These are phyloP conservation scores for Waltiozyma sp. DNA, from an alignment of 1,139 yeast genomes.

Conservation along the genomic window DNA sequence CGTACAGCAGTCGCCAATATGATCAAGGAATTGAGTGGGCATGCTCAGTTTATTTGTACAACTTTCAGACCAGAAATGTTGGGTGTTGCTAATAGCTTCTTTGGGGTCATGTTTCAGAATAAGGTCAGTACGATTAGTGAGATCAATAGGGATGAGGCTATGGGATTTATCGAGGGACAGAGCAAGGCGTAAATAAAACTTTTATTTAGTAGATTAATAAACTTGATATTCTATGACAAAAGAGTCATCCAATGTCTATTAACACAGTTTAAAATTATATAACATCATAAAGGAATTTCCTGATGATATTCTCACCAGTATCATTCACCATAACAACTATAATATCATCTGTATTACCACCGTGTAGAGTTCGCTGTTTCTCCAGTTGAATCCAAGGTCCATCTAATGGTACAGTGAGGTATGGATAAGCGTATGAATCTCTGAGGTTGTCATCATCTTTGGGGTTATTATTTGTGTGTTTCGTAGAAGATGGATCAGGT, in stretches of 20 bases:
- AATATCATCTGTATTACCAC: background rate
- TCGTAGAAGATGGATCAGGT: too few species aligned
- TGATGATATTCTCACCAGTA: background rate
- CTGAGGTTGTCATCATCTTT: too few species aligned
- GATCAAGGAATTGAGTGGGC: conserved; percentile 49
- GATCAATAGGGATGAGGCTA: conserved; percentile 62
- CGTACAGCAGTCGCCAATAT: conserved; percentile 78
- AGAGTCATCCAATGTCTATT: too few species aligned
- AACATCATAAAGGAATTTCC: background rate
- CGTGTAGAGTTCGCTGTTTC: background rate
- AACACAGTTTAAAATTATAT: too few species aligned
- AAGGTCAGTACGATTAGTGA: conserved; percentile 74
- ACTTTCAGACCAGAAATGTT: conserved; percentile 93
- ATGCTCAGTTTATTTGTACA: conserved; percentile 89
- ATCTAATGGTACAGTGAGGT: background rate
- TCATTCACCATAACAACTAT: background rate
- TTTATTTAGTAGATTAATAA: too few species aligned
- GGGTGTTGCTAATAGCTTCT: conserved; percentile 75
- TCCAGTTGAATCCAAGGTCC: background rate
- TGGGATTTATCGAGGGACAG: conserved; percentile 69
- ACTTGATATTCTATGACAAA: too few species aligned
- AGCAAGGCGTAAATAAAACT: conserved; percentile 10
- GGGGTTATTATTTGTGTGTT: too few species aligned
- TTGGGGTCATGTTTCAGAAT: conserved; percentile 76
- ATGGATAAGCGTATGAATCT: background rate